Percentiles rank a stretch among this genome's conserved stretches.
Conservation (phyloP, 768 basidiomycete species). For the Termitomyces heimii region DNA sequence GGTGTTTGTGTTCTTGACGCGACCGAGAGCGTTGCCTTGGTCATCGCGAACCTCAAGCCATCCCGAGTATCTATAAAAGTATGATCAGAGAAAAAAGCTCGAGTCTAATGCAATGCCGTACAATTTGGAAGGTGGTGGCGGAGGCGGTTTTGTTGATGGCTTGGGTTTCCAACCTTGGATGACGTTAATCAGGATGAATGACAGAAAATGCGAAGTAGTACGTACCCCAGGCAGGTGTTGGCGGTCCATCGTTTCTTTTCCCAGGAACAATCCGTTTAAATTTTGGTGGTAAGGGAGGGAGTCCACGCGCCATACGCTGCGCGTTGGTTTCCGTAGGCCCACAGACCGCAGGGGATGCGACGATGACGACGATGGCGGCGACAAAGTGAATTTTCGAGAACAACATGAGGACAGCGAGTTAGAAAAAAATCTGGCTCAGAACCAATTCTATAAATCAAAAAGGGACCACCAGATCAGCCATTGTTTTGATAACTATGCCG, state of each 20-base stretch:
- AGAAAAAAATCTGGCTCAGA: not conserved
- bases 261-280: constrained; percentile 27
- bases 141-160: constrained; percentile 14
- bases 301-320: constrained; percentile 38
- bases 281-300: constrained; percentile 33
- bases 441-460: not conserved
- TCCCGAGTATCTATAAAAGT: constrained; percentile 22
- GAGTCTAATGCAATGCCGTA: constrained; percentile 9
- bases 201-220: not conserved
- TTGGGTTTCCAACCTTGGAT: constrained; percentile 14
- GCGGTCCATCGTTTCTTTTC: constrained; percentile 9
- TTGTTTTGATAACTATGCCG: constrained; percentile 1
- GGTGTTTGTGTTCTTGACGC: constrained; percentile 26
- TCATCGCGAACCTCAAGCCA: constrained; percentile 29
- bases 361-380: constrained; percentile 18
- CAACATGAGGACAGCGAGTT: constrained; percentile 8
- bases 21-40: constrained; percentile 24
- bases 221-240: constrained; percentile 23
- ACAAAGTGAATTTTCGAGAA: constrained; percentile 16
- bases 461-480: not conserved
- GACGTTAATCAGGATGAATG: not conserved
- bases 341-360: constrained; percentile 14
- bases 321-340: constrained; percentile 31
- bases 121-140: constrained; percentile 21
- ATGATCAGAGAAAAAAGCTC: constrained; percentile 1